A percentile compares a stretch with the other conserved stretches of the same genome.
These are phyloP conservation scores for Secale cereale DNA, from an alignment of 176 grass and related monocot species.

Conservation along the genomic window DNA sequence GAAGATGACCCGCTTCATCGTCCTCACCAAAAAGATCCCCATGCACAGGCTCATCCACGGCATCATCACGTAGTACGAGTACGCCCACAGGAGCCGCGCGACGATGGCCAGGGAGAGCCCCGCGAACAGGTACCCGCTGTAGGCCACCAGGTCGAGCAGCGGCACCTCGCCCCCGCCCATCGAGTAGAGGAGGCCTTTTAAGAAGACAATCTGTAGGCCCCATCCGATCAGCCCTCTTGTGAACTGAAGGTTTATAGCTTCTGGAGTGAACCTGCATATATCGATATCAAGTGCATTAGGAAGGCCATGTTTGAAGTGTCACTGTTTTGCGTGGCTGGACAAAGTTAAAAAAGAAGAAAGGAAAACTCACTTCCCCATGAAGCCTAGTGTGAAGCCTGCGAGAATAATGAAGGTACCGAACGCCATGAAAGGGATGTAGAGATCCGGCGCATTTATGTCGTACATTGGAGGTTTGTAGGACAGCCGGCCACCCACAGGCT, in stretches of 20 bases:
- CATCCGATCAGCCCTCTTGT: conserved; percentile 67
- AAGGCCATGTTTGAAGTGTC: not conserved
- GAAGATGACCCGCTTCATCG: conserved; percentile 82
- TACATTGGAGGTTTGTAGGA: conserved; percentile 92
- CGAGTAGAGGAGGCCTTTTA: conserved; percentile 67
- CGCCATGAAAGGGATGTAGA: conserved; percentile 97
- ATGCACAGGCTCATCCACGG: conserved; percentile 86
- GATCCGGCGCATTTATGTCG: conserved; percentile 92
- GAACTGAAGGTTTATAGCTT: conserved; percentile 81
- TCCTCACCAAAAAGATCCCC: conserved; percentile 86
- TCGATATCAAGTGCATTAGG: not conserved
- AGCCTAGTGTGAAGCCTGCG: conserved; percentile 65
- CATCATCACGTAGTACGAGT: conserved; percentile 57
- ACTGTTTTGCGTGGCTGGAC: not conserved
- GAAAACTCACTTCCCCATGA: conserved; percentile 76
- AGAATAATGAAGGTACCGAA: conserved; percentile 85
- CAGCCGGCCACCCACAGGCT: conserved; percentile 74
- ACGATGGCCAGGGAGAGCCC: conserved; percentile 55
- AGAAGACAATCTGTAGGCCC: conserved; percentile 60
- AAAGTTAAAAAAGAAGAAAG: not conserved
- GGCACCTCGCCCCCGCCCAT: conserved; percentile 79
- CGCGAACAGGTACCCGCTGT: conserved; percentile 63
- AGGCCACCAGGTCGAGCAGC: conserved; percentile 77
- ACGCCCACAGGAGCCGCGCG: conserved; percentile 59
- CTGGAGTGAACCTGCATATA: conserved; percentile 69